These are phyloP conservation scores for Solanum medicagineum DNA, from an alignment of 257 asterid species.

Conservation along the genomic window DNA sequence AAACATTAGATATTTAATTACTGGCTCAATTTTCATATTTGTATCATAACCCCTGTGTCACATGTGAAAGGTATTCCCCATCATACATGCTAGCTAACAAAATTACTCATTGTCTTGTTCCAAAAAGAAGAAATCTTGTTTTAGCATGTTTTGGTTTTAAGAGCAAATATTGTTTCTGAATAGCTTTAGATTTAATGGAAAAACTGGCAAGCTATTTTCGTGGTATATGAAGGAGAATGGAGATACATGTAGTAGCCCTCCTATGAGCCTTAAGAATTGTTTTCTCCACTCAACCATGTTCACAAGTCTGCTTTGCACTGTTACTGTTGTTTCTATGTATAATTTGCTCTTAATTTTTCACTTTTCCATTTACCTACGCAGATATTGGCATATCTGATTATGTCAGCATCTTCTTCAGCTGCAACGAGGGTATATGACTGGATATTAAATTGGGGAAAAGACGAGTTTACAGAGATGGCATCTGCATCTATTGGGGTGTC, in stretches of 20 bases:
- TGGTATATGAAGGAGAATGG: not conserved
- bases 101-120: not conserved
- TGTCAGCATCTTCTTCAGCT: slow-evolving; percentile 87
- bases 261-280: not conserved
- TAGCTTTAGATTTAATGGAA: not conserved
- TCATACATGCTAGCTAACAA: not conserved
- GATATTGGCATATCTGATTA: slow-evolving; percentile 71
- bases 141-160: not conserved
- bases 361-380: slow-evolving; percentile 9
- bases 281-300: not conserved
- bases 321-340: not conserved
- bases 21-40: not conserved
- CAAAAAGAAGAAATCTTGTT: not conserved
- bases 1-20: too few species aligned
- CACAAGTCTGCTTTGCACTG: not conserved
- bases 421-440: slow-evolving; percentile 80
- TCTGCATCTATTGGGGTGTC: slow-evolving; percentile 67
- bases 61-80: not conserved
- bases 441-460: slow-evolving; percentile 82
- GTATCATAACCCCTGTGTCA: not conserved
- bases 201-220: not conserved
- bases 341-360: not conserved
- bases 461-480: slow-evolving; percentile 74
- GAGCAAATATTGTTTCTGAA: not conserved
- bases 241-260: not conserved